These are phyloP conservation scores for Solanum pennellii DNA, from an alignment of 257 asterid species.

Conservation along the genomic window DNA sequence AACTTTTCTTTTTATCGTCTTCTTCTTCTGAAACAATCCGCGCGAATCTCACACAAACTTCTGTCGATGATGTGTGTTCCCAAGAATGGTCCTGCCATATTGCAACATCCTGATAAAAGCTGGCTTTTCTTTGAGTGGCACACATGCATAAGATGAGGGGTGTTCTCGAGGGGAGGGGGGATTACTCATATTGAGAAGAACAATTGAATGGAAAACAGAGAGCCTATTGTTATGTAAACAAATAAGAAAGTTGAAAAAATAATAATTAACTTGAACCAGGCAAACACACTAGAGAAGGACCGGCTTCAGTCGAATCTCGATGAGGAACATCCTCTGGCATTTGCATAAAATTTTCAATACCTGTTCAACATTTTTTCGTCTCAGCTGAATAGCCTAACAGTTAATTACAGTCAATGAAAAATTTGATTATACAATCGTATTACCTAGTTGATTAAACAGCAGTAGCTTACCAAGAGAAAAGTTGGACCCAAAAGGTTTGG, in stretches of 20 bases:
- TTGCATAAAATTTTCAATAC: slow-evolving; percentile 14
- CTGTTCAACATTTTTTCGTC: slow-evolving; percentile 12
- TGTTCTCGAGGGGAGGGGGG: background rate
- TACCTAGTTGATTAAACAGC: background rate
- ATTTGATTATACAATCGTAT: background rate
- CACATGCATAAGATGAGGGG: background rate
- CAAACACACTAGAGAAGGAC: slow-evolving; percentile 35
- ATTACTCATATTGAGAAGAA: background rate
- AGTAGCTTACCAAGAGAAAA: slow-evolving; percentile 21
- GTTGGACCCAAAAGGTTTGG: slow-evolving; percentile 28
- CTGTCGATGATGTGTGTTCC: background rate
- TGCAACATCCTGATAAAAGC: background rate
- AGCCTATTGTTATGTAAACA: background rate
- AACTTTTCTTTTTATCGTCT: background rate
- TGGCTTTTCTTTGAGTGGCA: background rate
- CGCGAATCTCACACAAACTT: background rate
- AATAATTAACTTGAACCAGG: slow-evolving; percentile 4
- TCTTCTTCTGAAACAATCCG: background rate
- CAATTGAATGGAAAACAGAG: background rate
- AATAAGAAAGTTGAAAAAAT: background rate
- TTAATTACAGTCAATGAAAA: slow-evolving; percentile 10
- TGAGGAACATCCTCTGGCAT: slow-evolving; percentile 17
- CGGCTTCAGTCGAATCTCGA: slow-evolving; percentile 20
- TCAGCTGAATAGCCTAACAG: slow-evolving; percentile 23
- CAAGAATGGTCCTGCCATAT: background rate